Evolutionary conservation across 495 filamentous ascomycete genomes (phyloP), one percentile per base, ranked within the genome.

Genomic region (Penicillium paxilli): DNA sequence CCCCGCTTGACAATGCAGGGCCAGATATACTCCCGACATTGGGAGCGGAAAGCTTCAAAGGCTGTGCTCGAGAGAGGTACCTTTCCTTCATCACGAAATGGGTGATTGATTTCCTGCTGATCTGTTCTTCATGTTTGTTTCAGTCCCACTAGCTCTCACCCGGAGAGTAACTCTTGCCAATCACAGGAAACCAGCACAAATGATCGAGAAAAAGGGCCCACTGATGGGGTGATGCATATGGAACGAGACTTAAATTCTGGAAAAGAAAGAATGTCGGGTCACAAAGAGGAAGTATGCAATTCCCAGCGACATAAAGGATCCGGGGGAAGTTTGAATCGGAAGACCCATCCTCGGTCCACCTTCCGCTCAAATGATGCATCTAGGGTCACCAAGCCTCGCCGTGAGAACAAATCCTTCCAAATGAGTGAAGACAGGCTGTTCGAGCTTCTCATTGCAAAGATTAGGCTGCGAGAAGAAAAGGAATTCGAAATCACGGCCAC

Each of bases 341-440:
- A 38, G n/a, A 38, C 7, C 14, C 16, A 1, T n/a, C n/a, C 14
- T 19, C 16, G 16, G 35, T 2, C 35, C n/a, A 38, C 16, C 7
- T 16, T 42, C 7, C 19, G 22, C 12, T 12, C 35, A 17, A 41
- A 52, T 3, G 45, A 57, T 40, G 50, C 54, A n/a, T 28, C 8
- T 17, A 60, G 52, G 24, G 32, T 51, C 1, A 44, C 51, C 9
- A 69, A 68, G 33, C 37, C 49, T 47, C 60, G 58, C 0, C 59
- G 50, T 12, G 28, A 54, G 24, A 44, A 9, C 8, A 21, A 23
- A 23, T 2, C 49, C n/a, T 53, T 48, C 6, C 38, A 63, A 7
- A 41, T 70, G 0, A 63, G 60, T 9, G 73, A 76, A 49, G 65
- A 75, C 20, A 58, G 61, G 17, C 49, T 75, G 10, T 75, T 77